These are phyloP conservation scores for Piloderma croceum DNA, from an alignment of 768 basidiomycete genomes.

Conservation along the genomic window DNA sequence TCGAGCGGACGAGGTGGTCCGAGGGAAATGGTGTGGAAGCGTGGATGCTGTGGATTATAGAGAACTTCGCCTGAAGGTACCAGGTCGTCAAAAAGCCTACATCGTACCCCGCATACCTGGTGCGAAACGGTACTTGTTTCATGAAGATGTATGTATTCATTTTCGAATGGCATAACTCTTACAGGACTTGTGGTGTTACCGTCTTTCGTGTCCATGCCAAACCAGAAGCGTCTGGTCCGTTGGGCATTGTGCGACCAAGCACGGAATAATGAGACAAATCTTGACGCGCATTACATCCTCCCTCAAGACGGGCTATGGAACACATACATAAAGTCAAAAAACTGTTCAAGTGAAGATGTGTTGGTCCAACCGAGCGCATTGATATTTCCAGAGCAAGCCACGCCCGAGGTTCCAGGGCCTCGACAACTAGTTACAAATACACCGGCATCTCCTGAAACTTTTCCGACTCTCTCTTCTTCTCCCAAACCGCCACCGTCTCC, in stretches of 20 bases:
- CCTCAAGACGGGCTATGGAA: conserved; percentile 80
- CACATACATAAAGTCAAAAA: conserved; percentile 35
- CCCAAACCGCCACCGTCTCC: conserved; percentile 63
- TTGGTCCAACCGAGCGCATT: conserved; percentile 43
- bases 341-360: conserved; percentile 22
- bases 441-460: conserved; percentile 55
- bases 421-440: conserved; percentile 68
- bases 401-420: conserved; percentile 41
- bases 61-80: conserved; percentile 23
- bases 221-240: conserved; percentile 63
- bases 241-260: conserved; percentile 79
- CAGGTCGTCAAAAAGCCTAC: conserved; percentile 31
- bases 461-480: conserved; percentile 43
- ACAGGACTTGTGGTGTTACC: conserved; percentile 85
- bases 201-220: conserved; percentile 51
- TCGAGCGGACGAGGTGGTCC: conserved; percentile 36
- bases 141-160: conserved; percentile 1
- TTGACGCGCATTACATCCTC: conserved; percentile 79
- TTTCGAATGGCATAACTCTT: neutral
- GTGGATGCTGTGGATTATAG: conserved; percentile 30
- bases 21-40: conserved; percentile 45
- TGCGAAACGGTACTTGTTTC: conserved; percentile 23
- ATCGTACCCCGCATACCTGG: conserved; percentile 53
- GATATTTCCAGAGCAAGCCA: conserved; percentile 17
- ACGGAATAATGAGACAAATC: conserved; percentile 76